Conservation (phyloP, 148 eudicot genomes). For the Linanthus parryae region DNA sequence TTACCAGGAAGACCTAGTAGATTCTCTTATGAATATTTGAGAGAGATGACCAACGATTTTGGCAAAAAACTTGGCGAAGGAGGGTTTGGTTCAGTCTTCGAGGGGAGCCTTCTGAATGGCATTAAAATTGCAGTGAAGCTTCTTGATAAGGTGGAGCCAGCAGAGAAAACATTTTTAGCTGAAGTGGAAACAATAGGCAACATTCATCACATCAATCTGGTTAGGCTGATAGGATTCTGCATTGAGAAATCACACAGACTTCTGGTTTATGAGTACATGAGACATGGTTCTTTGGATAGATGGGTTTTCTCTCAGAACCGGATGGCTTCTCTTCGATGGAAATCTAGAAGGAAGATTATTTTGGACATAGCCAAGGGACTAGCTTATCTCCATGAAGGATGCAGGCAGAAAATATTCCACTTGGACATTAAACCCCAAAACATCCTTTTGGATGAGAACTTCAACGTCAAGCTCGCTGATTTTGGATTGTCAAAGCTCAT, state of each 20-base stretch:
- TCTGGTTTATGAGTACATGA: slow-evolving; percentile 12
- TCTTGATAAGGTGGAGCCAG: neutral
- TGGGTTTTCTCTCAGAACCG: slow-evolving; percentile 4
- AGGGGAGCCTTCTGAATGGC: slow-evolving; percentile 6
- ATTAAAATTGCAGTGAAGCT: slow-evolving; percentile 12
- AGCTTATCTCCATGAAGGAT: slow-evolving; percentile 11
- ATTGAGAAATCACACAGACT: slow-evolving; percentile 7
- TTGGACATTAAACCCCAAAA: slow-evolving; percentile 15
- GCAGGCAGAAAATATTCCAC: slow-evolving; percentile 6
- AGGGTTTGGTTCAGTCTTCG: slow-evolving; percentile 9
- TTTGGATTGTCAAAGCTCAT: slow-evolving; percentile 11
- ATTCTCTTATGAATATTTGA: slow-evolving; percentile 11
- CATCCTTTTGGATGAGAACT: slow-evolving; percentile 3
- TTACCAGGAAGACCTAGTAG: slow-evolving; percentile 5
- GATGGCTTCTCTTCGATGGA: slow-evolving; percentile 6
- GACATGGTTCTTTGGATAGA: slow-evolving; percentile 7
- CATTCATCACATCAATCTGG: slow-evolving; percentile 15
- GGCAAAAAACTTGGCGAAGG: slow-evolving; percentile 1
- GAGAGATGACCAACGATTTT: neutral
- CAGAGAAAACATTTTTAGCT: slow-evolving; percentile 9
- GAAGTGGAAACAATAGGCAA: slow-evolving; percentile 14
- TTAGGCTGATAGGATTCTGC: slow-evolving; percentile 8
- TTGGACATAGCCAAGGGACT: slow-evolving; percentile 11
- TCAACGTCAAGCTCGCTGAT: slow-evolving; percentile 4
- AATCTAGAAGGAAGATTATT: slow-evolving; percentile 1